Evolutionary conservation across 164 flowering plant species (phyloP).

Genomic region (Euptelea pleiosperma): DNA sequence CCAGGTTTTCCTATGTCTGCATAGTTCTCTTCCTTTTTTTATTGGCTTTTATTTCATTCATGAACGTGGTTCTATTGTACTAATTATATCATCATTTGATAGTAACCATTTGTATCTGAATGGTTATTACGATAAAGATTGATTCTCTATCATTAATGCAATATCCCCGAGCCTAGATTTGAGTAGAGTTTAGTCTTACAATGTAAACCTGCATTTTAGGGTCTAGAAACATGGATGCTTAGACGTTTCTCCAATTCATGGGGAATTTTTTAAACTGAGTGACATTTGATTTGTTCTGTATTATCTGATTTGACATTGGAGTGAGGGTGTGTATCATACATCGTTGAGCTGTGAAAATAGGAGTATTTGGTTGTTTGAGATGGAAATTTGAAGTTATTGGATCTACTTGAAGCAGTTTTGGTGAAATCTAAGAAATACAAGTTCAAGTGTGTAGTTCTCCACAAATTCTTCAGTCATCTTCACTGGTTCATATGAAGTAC

Average conservation of each 20-base stretch:
- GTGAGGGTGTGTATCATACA: too few relatives aligned
- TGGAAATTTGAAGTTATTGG: not conserved
- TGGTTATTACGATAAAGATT: too few relatives aligned
- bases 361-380: too few relatives aligned
- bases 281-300: too few relatives aligned
- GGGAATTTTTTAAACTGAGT: too few relatives aligned
- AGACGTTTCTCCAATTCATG: not conserved
- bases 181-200: not conserved
- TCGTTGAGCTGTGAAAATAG: too few relatives aligned
- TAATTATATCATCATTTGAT: not conserved
- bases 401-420: not conserved
- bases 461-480: too few relatives aligned
- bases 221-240: not conserved
- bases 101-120: not conserved
- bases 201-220: not conserved
- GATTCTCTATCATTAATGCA: not conserved
- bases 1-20: not conserved
- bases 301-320: too few relatives aligned
- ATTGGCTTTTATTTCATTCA: too few relatives aligned
- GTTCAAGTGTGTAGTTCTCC: not conserved
- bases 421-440: not conserved
- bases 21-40: not conserved
- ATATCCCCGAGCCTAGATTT: not conserved
- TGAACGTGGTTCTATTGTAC: not conserved
- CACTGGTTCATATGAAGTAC: too few relatives aligned